Percentiles rank a stretch among this genome's conserved stretches.
Evolutionary conservation across 345 rosid genomes (phyloP).

Genomic region (Camelina neglecta): DNA sequence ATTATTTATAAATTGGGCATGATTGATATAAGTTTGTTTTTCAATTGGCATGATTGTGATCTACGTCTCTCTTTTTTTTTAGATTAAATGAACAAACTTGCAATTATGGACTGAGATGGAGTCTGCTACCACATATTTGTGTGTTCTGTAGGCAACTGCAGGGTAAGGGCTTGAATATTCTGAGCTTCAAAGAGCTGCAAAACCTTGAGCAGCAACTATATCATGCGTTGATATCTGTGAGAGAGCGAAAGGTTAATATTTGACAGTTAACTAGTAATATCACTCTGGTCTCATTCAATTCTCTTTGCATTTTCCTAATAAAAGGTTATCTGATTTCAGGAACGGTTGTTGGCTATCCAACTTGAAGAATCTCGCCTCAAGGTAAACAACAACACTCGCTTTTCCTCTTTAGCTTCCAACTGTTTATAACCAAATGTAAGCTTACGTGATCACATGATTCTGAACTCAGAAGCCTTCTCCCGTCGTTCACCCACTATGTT

Average conservation of each 20-base stretch:
- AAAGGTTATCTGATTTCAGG: constrained; percentile 57
- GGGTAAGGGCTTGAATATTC: constrained; percentile 68
- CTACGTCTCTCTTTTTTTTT: too few species aligned
- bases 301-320: constrained; percentile 25
- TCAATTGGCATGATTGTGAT: too few species aligned
- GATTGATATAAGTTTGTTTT: too few species aligned
- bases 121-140: background rate
- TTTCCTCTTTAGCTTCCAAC: constrained; percentile 23
- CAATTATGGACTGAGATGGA: too few species aligned
- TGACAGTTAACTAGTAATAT: background rate
- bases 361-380: constrained; percentile 78
- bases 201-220: constrained; percentile 70
- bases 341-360: constrained; percentile 67
- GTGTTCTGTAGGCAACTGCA: constrained; percentile 54
- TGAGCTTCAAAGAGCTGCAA: constrained; percentile 78
- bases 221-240: constrained; percentile 66
- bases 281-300: background rate
- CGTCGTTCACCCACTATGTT: constrained; percentile 49
- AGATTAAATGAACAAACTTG: too few species aligned
- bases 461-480: constrained; percentile 77
- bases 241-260: constrained; percentile 69
- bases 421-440: background rate
- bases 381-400: constrained; percentile 51
- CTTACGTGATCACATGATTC: constrained; percentile 21
- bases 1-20: too few species aligned